These are phyloP conservation scores for Eimeria zaria DNA, from an alignment of 169 alveolate species.

Conservation along the genomic window DNA sequence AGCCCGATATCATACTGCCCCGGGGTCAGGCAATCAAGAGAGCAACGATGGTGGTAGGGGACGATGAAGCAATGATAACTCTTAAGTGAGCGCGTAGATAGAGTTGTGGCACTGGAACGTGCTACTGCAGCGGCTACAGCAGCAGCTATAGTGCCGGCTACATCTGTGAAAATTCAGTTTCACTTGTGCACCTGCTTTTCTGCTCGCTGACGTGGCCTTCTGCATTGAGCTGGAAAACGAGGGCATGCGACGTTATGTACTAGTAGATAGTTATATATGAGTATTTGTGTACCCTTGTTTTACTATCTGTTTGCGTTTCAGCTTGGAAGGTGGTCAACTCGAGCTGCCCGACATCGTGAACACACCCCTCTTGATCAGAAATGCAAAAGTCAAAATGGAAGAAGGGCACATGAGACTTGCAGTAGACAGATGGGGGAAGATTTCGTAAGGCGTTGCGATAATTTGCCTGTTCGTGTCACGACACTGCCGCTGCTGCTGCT, in stretches of 20 bases:
- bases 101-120: background rate
- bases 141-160: background rate
- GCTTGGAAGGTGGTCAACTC: slow-evolving; percentile 75
- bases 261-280: background rate
- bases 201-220: background rate
- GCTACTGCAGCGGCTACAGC: slow-evolving; percentile 2
- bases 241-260: background rate
- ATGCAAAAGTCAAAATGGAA: slow-evolving; percentile 71
- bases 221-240: background rate
- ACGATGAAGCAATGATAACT: slow-evolving; percentile 70
- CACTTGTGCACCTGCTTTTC: background rate
- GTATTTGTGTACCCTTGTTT: background rate
- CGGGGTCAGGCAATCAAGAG: slow-evolving; percentile 50
- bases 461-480: background rate
- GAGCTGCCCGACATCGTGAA: slow-evolving; percentile 78
- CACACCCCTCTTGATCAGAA: slow-evolving; percentile 75
- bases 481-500: background rate
- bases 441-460: slow-evolving; percentile 34
- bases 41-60: slow-evolving; percentile 79
- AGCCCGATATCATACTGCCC: slow-evolving; percentile 69
- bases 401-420: slow-evolving; percentile 80
- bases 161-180: background rate
- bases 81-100: slow-evolving; percentile 64
- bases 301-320: background rate
- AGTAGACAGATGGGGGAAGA: slow-evolving; percentile 82